Percentiles rank a stretch among this genome's conserved stretches.
Conservation (phyloP, 2,329 filamentous ascomycete species). For the Trichoderma sp. region DNA sequence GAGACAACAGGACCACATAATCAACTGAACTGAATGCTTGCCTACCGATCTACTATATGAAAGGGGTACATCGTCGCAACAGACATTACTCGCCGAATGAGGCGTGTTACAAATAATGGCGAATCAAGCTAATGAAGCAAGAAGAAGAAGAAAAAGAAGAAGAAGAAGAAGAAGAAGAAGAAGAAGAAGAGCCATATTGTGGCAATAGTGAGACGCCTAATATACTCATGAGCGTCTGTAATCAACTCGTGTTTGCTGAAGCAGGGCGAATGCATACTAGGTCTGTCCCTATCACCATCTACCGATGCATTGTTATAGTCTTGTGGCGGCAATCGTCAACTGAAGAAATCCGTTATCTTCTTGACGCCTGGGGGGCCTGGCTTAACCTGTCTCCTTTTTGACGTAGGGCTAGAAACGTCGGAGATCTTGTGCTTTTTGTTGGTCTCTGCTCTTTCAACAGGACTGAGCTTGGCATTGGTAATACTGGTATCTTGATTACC, state of each 20-base stretch:
- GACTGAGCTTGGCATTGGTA: not conserved
- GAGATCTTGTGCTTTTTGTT: slow-evolving; percentile 9
- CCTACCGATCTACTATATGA: not conserved
- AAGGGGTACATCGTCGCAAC: not conserved
- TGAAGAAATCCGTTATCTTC: not conserved
- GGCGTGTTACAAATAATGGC: not conserved
- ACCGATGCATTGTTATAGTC: not conserved
- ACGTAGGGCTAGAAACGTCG: not conserved
- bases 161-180: not conserved
- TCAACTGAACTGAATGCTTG: not conserved
- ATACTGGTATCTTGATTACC: not conserved
- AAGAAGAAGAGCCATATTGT: not conserved
- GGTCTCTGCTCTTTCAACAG: not conserved
- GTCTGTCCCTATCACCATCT: not conserved
- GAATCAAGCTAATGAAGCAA: not conserved
- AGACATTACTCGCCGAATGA: not conserved
- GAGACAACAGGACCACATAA: not conserved
- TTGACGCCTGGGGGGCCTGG: not conserved
- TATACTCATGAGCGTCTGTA: not conserved
- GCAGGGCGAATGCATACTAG: not conserved
- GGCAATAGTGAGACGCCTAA: not conserved
- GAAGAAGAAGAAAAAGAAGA: not conserved
- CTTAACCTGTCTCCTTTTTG: not conserved
- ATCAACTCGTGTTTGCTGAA: not conserved
- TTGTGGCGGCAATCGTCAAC: not conserved